Conservation (phyloP, 306 rosid genomes). For the Neltuma alba region DNA sequence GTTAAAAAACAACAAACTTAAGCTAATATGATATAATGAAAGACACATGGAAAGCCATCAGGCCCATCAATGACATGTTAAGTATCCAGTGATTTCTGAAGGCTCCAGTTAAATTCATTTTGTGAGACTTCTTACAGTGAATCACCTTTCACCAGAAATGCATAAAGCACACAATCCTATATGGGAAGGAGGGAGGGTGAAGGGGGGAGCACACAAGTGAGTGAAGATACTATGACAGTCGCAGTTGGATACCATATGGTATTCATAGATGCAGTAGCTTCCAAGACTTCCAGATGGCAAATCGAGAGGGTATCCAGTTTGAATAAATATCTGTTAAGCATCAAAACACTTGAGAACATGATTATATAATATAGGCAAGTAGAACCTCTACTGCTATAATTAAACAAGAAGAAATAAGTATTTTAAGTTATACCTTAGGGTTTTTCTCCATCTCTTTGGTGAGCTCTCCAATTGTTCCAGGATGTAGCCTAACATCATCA, state of each 20-base stretch:
- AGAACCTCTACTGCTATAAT: background rate
- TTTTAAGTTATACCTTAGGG: conserved; percentile 62
- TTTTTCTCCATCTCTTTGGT: conserved; percentile 85
- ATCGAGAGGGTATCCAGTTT: conserved; percentile 99
- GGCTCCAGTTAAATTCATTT: background rate
- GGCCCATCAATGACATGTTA: background rate
- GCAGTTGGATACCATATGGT: conserved; percentile 80
- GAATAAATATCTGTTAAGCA: conserved; percentile 86
- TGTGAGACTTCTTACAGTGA: conserved; percentile 19
- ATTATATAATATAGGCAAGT: background rate
- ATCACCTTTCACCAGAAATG: background rate
- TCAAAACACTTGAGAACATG: conserved; percentile 39
- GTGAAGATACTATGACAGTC: background rate
- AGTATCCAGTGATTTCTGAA: background rate
- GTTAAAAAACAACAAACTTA: background rate
- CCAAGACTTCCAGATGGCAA: conserved; percentile 98
- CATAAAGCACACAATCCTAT: conserved; percentile 17
- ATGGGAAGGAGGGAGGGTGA: too few species aligned
- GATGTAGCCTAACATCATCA: conserved; percentile 96
- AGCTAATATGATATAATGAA: conserved; percentile 6
- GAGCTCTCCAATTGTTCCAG: conserved; percentile 93
- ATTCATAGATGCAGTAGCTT: conserved; percentile 97
- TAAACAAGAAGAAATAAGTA: conserved; percentile 6
- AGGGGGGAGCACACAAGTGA: background rate
- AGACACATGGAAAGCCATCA: background rate